phyloP scores from a whole-genome alignment of 176 grass and related monocot genomes.

The Carex kokanica region DNA sequence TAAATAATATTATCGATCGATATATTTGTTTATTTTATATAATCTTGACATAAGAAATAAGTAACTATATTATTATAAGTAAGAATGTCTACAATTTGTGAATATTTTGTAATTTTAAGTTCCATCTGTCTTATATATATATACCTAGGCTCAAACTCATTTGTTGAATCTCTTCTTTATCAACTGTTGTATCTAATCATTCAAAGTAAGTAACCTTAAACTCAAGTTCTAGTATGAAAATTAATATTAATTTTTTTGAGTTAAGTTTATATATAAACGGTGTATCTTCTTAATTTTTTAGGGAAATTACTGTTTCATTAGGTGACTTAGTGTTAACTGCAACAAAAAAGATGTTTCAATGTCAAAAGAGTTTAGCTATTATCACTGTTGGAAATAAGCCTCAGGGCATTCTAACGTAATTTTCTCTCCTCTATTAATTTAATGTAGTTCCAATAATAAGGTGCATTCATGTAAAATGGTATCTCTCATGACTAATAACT shows the following conservation, averaged over 20 bases:
- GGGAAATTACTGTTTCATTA: too few relatives aligned
- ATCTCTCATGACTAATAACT: too few relatives aligned
- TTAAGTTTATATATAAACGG: neutral
- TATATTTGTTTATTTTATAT: neutral
- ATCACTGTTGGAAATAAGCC: too few relatives aligned
- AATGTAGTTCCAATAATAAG: too few relatives aligned
- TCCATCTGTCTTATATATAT: conserved; percentile 17
- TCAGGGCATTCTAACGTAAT: too few relatives aligned
- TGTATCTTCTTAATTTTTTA: conserved; percentile 2
- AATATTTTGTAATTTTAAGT: neutral
- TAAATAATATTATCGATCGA: neutral
- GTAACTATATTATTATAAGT: neutral
- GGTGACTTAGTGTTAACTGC: too few relatives aligned
- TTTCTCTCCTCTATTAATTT: too few relatives aligned
- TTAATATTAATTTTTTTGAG: neutral
- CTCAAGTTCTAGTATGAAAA: neutral
- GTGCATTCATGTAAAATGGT: too few relatives aligned
- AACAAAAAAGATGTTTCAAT: too few relatives aligned
- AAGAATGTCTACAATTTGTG: too few relatives aligned
- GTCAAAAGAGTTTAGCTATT: too few relatives aligned
- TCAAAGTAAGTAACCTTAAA: conserved; percentile 44
- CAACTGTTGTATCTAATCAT: conserved; percentile 35
- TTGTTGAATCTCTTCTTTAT: conserved; percentile 55
- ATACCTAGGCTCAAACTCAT: conserved; percentile 28
- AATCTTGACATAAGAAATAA: neutral